Base-by-base conservation (phyloP, 78 protist species). In the Tieghemostelium lacteum region DNA sequence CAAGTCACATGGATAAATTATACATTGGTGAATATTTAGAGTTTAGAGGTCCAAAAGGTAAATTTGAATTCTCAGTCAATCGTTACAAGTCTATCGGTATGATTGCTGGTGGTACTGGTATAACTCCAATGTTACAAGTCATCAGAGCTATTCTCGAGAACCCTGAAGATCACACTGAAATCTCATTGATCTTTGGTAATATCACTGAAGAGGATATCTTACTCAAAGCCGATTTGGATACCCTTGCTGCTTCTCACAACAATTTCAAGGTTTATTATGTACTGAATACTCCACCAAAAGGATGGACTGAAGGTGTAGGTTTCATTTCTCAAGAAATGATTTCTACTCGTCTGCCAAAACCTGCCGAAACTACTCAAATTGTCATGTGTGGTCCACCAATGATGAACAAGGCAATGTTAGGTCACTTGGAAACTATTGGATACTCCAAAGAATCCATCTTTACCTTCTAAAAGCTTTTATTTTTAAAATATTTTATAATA, bases 111-210 rank as follows among this genome's bases (percentile, higher is more conserved):
- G 98, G 98, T 52, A 86, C 96, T 0, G 98, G 97, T 73, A 93
- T 96, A 77, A 94, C 97, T 20, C 97, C 97, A 64, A 86, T 92
- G 94, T 85, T 54, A 74, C 97, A 96, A 77, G 95, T 94, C n/a
- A 45, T 95, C 65, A 80, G 61, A 31, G 89, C 72, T 1, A 72
- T 92, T 64, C 39, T 95, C 16, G 57, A 67, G 24, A 63, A 60
- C 22, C 88, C 93, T 10, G 36, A 26, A 1, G 97, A 95, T 42
- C 62, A 88, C 64, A 86, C 95, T 52, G 24, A 62, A 33, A 33
- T 95, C 64, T 45, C 78, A 20, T 71, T 95, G 62, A 64, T 95
- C 42, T 95, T 87, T 50, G 97, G 93, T 55, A 92, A 87, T 73
- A 87, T 75, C 69, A 39, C 94, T 19, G 87, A 62, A 52, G 87